Percentiles rank a stretch among this genome's conserved stretches.
phyloP scores from a whole-genome alignment of 768 basidiomycete species.

The Cubamyces lactineus region DNA sequence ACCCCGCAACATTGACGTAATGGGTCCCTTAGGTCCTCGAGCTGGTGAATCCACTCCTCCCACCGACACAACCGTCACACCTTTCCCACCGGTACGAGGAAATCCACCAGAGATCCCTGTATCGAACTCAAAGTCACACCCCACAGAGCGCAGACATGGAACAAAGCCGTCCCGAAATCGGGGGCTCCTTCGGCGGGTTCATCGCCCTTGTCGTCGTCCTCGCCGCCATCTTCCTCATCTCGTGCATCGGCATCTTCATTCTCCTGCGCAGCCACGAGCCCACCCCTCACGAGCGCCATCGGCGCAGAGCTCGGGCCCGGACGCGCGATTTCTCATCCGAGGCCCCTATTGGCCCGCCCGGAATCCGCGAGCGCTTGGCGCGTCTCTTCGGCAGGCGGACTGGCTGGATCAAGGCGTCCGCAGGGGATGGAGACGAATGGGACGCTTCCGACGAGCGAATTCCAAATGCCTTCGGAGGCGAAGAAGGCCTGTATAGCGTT shows the following conservation, averaged over 20 bases:
- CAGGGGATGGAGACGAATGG: conserved; percentile 48
- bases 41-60: conserved; percentile 4
- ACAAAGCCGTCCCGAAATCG: conserved; percentile 28
- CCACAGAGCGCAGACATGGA: conserved; percentile 15
- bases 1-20: conserved; percentile 18
- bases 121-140: too few species aligned
- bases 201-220: conserved; percentile 62
- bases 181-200: conserved; percentile 49
- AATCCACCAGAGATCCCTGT: background rate
- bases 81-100: conserved; percentile 14
- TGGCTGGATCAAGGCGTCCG: conserved; percentile 57
- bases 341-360: conserved; percentile 28
- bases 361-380: conserved; percentile 35
- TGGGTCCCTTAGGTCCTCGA: background rate
- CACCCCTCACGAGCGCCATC: conserved; percentile 36
- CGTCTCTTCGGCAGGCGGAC: conserved; percentile 34
- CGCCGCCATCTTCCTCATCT: conserved; percentile 53
- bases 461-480: conserved; percentile 7
- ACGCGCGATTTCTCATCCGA: conserved; percentile 25
- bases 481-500: conserved; percentile 11
- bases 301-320: conserved; percentile 32
- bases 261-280: conserved; percentile 56
- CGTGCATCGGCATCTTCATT: conserved; percentile 56
- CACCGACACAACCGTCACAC: conserved; percentile 6
- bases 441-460: conserved; percentile 32